Evolutionary conservation across 345 rosid species (phyloP).

Genomic region (Populus tremula): DNA sequence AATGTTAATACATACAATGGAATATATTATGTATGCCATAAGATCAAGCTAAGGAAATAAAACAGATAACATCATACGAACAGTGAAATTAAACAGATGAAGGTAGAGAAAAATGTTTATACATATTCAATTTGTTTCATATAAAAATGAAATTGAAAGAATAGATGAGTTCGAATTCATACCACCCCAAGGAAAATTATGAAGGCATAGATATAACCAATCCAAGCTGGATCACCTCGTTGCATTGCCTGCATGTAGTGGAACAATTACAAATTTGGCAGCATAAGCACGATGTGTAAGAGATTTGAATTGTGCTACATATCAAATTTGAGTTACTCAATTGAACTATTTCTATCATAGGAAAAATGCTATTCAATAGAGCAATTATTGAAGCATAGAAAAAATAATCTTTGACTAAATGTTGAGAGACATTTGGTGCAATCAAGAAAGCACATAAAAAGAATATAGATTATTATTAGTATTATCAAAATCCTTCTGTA

Average conservation of each 20-base stretch:
- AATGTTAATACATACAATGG: not conserved
- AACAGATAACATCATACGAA: not conserved
- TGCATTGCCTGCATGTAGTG: conserved; percentile 21
- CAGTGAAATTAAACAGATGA: not conserved
- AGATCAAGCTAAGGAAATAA: not conserved
- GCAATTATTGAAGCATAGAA: not conserved
- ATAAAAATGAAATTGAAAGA: not conserved
- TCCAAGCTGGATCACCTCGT: conserved; percentile 33
- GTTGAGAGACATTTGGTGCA: not conserved
- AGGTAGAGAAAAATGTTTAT: not conserved
- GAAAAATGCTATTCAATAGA: not conserved
- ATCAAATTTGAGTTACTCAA: not conserved
- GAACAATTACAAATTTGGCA: not conserved
- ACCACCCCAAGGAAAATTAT: conserved; percentile 33
- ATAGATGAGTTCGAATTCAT: conserved; percentile 3
- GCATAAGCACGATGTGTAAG: not conserved
- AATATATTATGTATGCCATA: not conserved
- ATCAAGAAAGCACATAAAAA: not conserved
- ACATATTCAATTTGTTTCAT: not conserved
- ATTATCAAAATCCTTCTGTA: not conserved
- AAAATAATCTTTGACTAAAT: not conserved
- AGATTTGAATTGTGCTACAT: not conserved
- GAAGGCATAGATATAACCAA: conserved; percentile 33
- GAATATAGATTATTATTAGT: not conserved
- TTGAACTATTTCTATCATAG: not conserved